Base-by-base conservation (phyloP, 2,329 filamentous ascomycete genomes). In the Cladobotryum mycophilum region DNA sequence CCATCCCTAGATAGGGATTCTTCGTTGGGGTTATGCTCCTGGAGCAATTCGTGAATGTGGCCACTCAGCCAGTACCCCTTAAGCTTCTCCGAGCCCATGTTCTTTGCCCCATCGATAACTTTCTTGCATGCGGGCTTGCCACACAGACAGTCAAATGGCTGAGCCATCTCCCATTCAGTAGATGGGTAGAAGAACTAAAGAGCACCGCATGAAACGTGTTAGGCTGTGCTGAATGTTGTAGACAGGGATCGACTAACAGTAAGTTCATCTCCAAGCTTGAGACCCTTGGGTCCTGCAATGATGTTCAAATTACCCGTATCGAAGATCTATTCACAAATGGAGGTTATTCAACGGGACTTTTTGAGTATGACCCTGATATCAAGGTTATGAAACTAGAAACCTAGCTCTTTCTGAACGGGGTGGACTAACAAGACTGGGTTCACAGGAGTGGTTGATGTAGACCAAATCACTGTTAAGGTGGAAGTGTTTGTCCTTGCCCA, bases 81-180 rank as follows among this genome's bases (percentile, higher is more conserved):
- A 55, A 88, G 70, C 58, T 80, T 73, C 40, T 69, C 65, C 12
- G 64, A 57, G 5, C 68, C 60, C 78, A 88, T 84, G 60, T 81
- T 74, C 59, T 72, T 76, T 12, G 85, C 85, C 14, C 85, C 85
- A 41, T 69, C 66, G 55, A 89, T 86, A 55, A 66, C 73, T 14
- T 84, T 83, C 47, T 76, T 74, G 68, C 85, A 89, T 17, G 70
- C 69, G 0, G 70, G 57, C 4, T 72, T 73, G 54, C 75, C 73
- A 63, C 85, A 89, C 53, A 78, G 70, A 64, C 85, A 89, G 53
- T 78, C 69, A 62, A 89, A 89, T 4, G 82, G 76, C 70, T 88
- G 85, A 33, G 81, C 80, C 85, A 89, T 88, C 60, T 74, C 61
- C 84, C 84, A 89, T 67, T 89, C 85, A 1, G 84, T 88, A 48